phyloP scores from a whole-genome alignment of 192 early-diverging fungal genomes.

The Coemansia sp. region DNA sequence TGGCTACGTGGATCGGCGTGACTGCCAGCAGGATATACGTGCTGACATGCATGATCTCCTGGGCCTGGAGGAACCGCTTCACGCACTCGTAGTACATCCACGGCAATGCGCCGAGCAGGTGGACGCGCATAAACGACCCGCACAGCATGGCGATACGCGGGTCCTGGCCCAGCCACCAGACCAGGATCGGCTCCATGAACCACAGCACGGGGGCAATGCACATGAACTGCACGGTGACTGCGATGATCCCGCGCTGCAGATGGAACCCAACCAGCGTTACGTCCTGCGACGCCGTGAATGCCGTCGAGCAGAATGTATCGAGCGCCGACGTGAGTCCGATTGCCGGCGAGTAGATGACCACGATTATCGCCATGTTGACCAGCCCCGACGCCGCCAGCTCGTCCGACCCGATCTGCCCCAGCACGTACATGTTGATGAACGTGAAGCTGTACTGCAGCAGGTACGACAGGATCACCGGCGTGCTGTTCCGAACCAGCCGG shows the following conservation, averaged over 20 bases:
- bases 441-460: conserved; percentile 63
- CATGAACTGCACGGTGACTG: conserved; percentile 30
- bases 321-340: conserved; percentile 61
- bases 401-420: conserved; percentile 62
- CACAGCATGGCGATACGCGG: conserved; percentile 64
- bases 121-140: conserved; percentile 63
- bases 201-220: conserved; percentile 13
- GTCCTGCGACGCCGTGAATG: conserved; percentile 36
- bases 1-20: conserved; percentile 26
- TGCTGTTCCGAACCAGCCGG: background rate
- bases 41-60: conserved; percentile 85
- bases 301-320: conserved; percentile 39
- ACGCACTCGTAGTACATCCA: conserved; percentile 78
- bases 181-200: conserved; percentile 61
- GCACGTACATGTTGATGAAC: conserved; percentile 60
- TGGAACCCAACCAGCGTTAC: conserved; percentile 40
- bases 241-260: conserved; percentile 36
- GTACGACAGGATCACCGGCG: conserved; percentile 62
- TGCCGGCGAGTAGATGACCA: conserved; percentile 64
- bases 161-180: conserved; percentile 68
- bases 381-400: conserved; percentile 69
- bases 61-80: conserved; percentile 81
- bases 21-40: conserved; percentile 27
- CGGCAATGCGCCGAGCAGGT: conserved; percentile 72
- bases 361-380: conserved; percentile 66